Evolutionary conservation across 345 rosid genomes (phyloP).

Genomic region (Aquilaria malaccensis): DNA sequence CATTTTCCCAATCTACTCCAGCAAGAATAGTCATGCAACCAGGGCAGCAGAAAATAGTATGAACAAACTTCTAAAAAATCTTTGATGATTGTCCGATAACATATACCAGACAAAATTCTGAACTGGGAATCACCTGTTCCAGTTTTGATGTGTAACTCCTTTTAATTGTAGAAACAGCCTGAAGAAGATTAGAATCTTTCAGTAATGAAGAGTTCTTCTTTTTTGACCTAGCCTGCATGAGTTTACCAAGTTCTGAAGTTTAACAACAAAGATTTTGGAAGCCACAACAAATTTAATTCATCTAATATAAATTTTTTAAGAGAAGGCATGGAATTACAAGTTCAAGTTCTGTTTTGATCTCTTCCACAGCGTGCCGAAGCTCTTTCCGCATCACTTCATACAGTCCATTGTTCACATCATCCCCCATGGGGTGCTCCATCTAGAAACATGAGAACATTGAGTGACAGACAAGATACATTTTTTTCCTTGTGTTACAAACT

Average conservation of each 20-base stretch:
- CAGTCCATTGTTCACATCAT: slow-evolving; percentile 36
- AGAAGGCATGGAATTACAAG: slow-evolving; percentile 17
- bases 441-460: slow-evolving; percentile 15
- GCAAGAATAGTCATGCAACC: too few relatives aligned
- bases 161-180: slow-evolving; percentile 35
- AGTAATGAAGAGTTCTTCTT: slow-evolving; percentile 29
- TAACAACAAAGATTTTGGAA: slow-evolving; percentile 7
- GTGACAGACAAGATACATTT: slow-evolving; percentile 9
- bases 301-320: not conserved
- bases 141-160: slow-evolving; percentile 44
- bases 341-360: slow-evolving; percentile 54
- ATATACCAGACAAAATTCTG: too few relatives aligned
- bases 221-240: slow-evolving; percentile 44
- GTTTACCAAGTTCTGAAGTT: slow-evolving; percentile 5
- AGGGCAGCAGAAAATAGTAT: too few relatives aligned
- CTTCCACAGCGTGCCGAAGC: slow-evolving; percentile 66
- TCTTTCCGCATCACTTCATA: slow-evolving; percentile 63
- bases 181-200: slow-evolving; percentile 30
- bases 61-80: too few relatives aligned
- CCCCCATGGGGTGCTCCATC: slow-evolving; percentile 45
- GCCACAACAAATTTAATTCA: slow-evolving; percentile 1
- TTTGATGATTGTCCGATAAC: too few relatives aligned
- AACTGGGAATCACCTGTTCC: slow-evolving; percentile 42
- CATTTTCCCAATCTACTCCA: too few relatives aligned
- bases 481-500: too few relatives aligned